Percentiles rank a stretch among this genome's conserved stretches.
These are phyloP conservation scores for Populus pruinosa DNA, from an alignment of 345 rosid genomes.

Conservation along the genomic window DNA sequence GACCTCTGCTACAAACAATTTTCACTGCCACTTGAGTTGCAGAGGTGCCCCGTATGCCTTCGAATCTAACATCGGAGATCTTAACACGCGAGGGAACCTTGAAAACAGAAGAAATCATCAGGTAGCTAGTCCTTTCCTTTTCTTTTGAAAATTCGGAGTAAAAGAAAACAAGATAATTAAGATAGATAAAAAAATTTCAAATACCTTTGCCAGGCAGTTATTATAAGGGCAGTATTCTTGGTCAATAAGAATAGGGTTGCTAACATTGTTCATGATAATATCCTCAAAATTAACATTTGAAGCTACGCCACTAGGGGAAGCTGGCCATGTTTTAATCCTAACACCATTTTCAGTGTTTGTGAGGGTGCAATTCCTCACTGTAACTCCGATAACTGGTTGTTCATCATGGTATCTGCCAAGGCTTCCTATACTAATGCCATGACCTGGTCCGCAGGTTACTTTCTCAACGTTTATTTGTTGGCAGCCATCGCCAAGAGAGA, in stretches of 20 bases:
- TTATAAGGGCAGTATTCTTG: constrained; percentile 45
- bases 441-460: constrained; percentile 57
- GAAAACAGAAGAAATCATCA: neutral
- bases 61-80: constrained; percentile 46
- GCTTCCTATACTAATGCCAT: constrained; percentile 58
- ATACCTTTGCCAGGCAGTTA: constrained; percentile 40
- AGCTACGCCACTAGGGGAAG: constrained; percentile 27
- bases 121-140: too few species aligned
- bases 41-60: constrained; percentile 46
- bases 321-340: constrained; percentile 62
- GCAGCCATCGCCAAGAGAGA: constrained; percentile 52
- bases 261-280: constrained; percentile 47
- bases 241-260: constrained; percentile 48
- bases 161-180: too few species aligned
- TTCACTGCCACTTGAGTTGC: constrained; percentile 37
- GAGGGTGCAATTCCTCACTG: constrained; percentile 34
- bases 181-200: neutral
- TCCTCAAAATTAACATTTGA: constrained; percentile 43
- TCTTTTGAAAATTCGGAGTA: neutral
- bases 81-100: constrained; percentile 39
- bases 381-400: constrained; percentile 43
- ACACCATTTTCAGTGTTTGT: constrained; percentile 45
- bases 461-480: constrained; percentile 20
- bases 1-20: constrained; percentile 45
- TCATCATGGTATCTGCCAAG: constrained; percentile 48